These are phyloP conservation scores for Ascocoryne sarcoides DNA, from an alignment of 2,329 filamentous ascomycete genomes.

Conservation along the genomic window DNA sequence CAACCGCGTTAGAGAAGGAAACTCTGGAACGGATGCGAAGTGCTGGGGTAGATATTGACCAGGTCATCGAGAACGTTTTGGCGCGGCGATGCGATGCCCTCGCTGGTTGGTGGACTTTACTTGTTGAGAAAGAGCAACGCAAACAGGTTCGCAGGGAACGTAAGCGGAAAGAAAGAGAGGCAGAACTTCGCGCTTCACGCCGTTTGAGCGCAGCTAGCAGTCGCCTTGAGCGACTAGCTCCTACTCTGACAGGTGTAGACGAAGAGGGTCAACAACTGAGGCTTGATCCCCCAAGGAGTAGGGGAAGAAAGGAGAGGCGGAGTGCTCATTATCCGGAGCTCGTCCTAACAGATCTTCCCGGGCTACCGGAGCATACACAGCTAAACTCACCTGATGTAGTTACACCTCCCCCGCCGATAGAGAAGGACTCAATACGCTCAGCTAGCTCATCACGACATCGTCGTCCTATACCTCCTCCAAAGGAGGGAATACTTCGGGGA, in stretches of 20 bases:
- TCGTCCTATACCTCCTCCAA: conserved; percentile 72
- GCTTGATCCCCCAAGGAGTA: conserved; percentile 53
- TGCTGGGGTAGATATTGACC: conserved; percentile 88
- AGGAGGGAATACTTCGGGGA: conserved; percentile 62
- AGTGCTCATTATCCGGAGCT: conserved; percentile 58
- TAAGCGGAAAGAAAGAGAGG: conserved; percentile 77
- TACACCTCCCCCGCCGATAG: conserved; percentile 60
- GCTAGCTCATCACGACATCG: conserved; percentile 69
- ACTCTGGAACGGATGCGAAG: conserved; percentile 87
- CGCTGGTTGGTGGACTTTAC: conserved; percentile 90
- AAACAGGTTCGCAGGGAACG: conserved; percentile 74
- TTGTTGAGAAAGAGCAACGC: conserved; percentile 89
- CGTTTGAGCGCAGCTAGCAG: conserved; percentile 85
- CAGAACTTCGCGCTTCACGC: conserved; percentile 68
- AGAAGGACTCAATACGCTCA: conserved; percentile 70
- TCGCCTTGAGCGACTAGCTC: conserved; percentile 71
- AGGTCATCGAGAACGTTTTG: conserved; percentile 88
- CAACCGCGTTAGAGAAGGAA: conserved; percentile 80
- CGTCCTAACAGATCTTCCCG: conserved; percentile 64
- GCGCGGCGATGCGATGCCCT: conserved; percentile 83
- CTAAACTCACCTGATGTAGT: conserved; percentile 26
- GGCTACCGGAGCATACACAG: conserved; percentile 53
- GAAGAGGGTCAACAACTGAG: conserved; percentile 53
- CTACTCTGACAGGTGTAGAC: conserved; percentile 67
- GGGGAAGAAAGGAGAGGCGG: conserved; percentile 70